Evolutionary conservation across 176 grass and related monocot species (phyloP).

Genomic region (Paspalum vaginatum): DNA sequence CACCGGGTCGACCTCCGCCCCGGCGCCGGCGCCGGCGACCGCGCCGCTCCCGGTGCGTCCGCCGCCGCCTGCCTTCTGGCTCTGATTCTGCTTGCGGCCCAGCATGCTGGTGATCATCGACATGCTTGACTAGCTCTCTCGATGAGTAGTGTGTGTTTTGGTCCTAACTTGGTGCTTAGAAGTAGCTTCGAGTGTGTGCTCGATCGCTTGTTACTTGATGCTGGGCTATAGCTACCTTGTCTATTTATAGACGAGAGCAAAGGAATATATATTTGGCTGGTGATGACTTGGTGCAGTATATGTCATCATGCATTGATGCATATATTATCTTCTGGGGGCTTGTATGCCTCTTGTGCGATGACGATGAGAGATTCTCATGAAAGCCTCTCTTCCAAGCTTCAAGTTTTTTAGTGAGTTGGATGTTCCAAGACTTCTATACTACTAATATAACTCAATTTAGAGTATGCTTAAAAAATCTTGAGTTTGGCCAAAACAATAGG

Average conservation of each 20-base stretch:
- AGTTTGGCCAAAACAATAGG: too few relatives aligned
- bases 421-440: too few relatives aligned
- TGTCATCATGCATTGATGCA: neutral
- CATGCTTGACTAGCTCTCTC: neutral
- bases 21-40: neutral
- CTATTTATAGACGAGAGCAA: constrained; percentile 32
- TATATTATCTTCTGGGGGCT: constrained; percentile 34
- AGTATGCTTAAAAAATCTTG: too few relatives aligned
- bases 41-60: neutral
- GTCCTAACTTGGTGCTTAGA: neutral
- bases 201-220: neutral
- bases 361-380: neutral
- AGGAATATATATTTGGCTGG: neutral
- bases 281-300: neutral
- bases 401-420: neutral
- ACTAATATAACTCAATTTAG: too few relatives aligned
- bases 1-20: constrained; percentile 5
- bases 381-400: neutral
- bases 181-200: neutral
- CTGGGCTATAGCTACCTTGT: neutral
- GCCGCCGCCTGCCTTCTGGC: neutral
- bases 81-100: constrained; percentile 27
- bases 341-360: constrained; percentile 27
- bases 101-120: constrained; percentile 55
- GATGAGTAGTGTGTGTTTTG: neutral